A percentile compares a stretch with the other conserved stretches of the same genome.
Conservation (phyloP, 345 rosid genomes). For the Lumnitzera littorea region DNA sequence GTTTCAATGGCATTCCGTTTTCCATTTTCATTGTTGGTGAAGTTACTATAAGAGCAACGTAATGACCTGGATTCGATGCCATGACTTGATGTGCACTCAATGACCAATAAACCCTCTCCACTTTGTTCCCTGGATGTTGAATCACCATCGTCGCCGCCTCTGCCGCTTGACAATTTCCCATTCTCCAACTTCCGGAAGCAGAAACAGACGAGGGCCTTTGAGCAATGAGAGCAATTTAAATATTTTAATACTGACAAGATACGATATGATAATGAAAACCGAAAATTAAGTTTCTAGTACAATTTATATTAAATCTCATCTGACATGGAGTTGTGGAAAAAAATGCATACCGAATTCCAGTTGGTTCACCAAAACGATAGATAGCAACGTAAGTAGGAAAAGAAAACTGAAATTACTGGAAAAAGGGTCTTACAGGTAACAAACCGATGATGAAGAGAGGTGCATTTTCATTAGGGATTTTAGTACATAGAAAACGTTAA, state of each 20-base stretch:
- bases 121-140: constrained; percentile 65
- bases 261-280: not conserved
- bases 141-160: constrained; percentile 78
- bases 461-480: too few relatives aligned
- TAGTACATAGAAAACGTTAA: too few relatives aligned
- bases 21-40: constrained; percentile 30
- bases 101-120: constrained; percentile 70
- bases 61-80: constrained; percentile 72
- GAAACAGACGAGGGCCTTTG: not conserved
- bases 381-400: too few relatives aligned
- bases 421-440: too few relatives aligned
- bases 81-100: constrained; percentile 65
- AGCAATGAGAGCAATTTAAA: too few relatives aligned
- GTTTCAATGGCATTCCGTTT: constrained; percentile 49
- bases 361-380: too few relatives aligned
- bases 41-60: constrained; percentile 67
- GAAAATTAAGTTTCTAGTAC: not conserved
- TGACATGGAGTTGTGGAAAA: not conserved
- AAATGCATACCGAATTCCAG: too few relatives aligned
- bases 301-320: too few relatives aligned
- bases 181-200: constrained; percentile 1
- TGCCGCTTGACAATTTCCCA: constrained; percentile 95
- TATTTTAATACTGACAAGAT: not conserved
- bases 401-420: too few relatives aligned
- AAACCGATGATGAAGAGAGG: too few relatives aligned